Conservation (phyloP, 352 stramenopile genomes). For the Phytophthora idaei region DNA sequence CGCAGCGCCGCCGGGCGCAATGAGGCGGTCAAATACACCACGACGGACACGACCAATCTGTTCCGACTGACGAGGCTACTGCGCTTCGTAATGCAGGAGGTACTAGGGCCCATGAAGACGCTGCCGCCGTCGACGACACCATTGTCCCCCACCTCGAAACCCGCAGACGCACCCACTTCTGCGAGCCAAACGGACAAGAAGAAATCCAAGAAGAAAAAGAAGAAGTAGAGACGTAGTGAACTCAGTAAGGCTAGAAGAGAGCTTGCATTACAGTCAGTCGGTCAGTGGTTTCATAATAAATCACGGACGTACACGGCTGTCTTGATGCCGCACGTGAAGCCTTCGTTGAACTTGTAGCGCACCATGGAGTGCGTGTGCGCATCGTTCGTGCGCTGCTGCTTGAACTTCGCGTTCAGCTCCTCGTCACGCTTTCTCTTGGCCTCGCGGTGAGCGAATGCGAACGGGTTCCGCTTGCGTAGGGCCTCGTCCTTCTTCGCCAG, state of each 20-base stretch:
- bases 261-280: constrained; percentile 14
- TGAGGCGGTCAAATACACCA: constrained; percentile 39
- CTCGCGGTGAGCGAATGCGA: constrained; percentile 83
- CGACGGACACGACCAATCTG: constrained; percentile 37
- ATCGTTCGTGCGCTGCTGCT: constrained; percentile 31
- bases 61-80: constrained; percentile 56
- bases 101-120: constrained; percentile 61
- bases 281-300: constrained; percentile 62
- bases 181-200: constrained; percentile 37
- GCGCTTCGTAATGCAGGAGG: constrained; percentile 72
- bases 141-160: constrained; percentile 6
- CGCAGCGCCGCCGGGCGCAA: constrained; percentile 11
- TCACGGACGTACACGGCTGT: constrained; percentile 87
- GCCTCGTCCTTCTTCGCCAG: constrained; percentile 65
- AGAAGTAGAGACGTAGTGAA: constrained; percentile 16
- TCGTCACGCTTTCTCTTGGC: constrained; percentile 77
- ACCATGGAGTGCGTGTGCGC: constrained; percentile 49
- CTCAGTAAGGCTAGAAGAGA: not conserved
- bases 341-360: constrained; percentile 91
- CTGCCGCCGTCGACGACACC: constrained; percentile 9
- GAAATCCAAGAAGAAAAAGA: constrained; percentile 48
- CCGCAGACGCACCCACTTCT: constrained; percentile 1
- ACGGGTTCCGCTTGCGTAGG: constrained; percentile 75
- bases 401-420: constrained; percentile 47
- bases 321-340: constrained; percentile 91